Percentiles rank a stretch among this genome's conserved stretches.
Conservation (phyloP, 108 stramenopile species). For the Cyclotella sp. region DNA sequence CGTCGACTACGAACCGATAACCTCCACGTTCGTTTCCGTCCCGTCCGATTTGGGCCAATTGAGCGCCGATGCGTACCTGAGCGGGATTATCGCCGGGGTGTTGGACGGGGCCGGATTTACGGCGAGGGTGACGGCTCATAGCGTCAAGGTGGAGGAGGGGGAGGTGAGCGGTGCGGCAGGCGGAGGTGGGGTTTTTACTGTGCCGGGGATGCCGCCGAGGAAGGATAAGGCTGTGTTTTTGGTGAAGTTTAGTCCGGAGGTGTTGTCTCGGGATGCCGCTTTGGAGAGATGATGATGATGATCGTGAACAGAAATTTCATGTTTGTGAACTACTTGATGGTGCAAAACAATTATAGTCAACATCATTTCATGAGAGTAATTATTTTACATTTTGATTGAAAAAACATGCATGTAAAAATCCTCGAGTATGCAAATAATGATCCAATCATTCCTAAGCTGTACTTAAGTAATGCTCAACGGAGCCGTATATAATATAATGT, state of each 20-base stretch:
- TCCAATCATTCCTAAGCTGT: too few relatives aligned
- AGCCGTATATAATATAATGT: background rate
- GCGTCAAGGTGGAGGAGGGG: constrained; percentile 75
- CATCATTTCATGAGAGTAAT: too few relatives aligned
- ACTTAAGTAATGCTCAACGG: too few relatives aligned
- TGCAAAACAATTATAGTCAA: too few relatives aligned
- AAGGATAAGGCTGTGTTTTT: constrained; percentile 92
- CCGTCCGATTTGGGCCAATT: constrained; percentile 87
- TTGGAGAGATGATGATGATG: constrained; percentile 59
- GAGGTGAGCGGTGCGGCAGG: constrained; percentile 29
- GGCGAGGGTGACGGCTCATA: constrained; percentile 87
- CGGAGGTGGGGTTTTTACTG: constrained; percentile 16
- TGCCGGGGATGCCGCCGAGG: constrained; percentile 63
- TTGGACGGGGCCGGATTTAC: constrained; percentile 87
- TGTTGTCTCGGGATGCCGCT: constrained; percentile 80
- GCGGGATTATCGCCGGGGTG: constrained; percentile 90
- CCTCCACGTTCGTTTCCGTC: constrained; percentile 86
- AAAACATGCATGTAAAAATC: too few relatives aligned
- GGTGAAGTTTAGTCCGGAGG: constrained; percentile 88
- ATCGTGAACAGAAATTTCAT: background rate
- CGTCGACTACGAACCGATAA: constrained; percentile 90
- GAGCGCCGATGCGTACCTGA: constrained; percentile 92
- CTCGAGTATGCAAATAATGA: too few relatives aligned
- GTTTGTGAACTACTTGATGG: background rate
- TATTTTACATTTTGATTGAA: too few relatives aligned